phyloP scores from a whole-genome alignment of 345 rosid species.

The Lepidium sativum region DNA sequence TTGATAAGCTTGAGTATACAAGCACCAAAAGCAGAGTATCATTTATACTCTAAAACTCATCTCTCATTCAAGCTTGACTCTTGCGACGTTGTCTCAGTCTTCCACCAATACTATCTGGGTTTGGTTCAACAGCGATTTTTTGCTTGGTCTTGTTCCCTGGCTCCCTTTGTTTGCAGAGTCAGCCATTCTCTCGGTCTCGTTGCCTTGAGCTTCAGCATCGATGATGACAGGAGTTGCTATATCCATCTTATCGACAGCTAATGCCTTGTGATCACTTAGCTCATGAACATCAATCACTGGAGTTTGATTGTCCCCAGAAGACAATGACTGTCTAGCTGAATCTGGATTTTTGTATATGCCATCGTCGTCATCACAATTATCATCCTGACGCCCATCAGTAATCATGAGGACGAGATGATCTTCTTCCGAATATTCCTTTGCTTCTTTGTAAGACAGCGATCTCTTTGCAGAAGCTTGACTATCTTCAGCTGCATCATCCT shows the following conservation, averaged over 20 bases:
- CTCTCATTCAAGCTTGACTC: background rate
- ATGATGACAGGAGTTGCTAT: constrained; percentile 12
- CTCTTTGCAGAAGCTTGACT: constrained; percentile 53
- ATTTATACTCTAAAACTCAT: background rate
- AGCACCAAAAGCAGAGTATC: constrained; percentile 2
- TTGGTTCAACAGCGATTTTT: constrained; percentile 18
- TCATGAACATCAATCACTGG: background rate
- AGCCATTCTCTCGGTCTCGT: background rate
- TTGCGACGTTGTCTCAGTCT: constrained; percentile 38
- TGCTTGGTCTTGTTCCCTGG: constrained; percentile 3
- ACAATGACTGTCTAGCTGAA: constrained; percentile 11
- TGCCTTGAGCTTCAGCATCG: background rate
- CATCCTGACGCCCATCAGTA: constrained; percentile 16
- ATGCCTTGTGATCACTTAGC: constrained; percentile 1
- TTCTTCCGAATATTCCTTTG: constrained; percentile 17
- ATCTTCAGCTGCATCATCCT: constrained; percentile 17
- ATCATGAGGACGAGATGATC: background rate
- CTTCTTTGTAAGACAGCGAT: constrained; percentile 42
- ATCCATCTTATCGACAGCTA: constrained; percentile 3
- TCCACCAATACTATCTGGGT: constrained; percentile 37
- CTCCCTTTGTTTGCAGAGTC: background rate
- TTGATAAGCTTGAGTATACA: no score
- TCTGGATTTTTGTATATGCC: background rate
- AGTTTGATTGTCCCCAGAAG: constrained; percentile 9
- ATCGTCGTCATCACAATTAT: background rate